phyloP scores from a whole-genome alignment of 306 rosid species.

The Hippophae rhamnoides region DNA sequence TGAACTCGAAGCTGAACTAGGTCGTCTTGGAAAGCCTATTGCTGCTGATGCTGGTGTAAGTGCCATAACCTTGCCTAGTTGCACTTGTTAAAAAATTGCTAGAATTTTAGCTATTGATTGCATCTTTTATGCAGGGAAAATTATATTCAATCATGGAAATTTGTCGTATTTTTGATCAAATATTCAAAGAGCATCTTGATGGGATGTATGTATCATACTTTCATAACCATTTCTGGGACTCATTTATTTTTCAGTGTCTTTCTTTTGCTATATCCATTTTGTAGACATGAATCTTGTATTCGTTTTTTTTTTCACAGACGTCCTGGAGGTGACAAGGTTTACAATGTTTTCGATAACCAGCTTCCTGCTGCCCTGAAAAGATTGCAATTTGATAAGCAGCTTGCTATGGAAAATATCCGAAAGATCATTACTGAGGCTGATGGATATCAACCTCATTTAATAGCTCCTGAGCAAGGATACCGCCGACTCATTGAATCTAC shows the following conservation, averaged over 20 bases:
- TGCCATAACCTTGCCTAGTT: conserved; percentile 15
- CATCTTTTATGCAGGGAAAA: conserved; percentile 60
- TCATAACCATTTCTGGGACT: background rate
- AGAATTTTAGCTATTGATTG: conserved; percentile 1
- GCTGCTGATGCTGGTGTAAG: conserved; percentile 89
- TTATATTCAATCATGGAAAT: conserved; percentile 87
- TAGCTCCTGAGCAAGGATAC: conserved; percentile 97
- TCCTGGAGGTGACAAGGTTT: conserved; percentile 86
- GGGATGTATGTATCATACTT: conserved; percentile 65
- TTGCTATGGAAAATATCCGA: conserved; percentile 83
- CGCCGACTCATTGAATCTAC: conserved; percentile 91
- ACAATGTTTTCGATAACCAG: conserved; percentile 88
- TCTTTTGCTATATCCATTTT: conserved; percentile 6
- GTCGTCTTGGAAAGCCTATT: conserved; percentile 82
- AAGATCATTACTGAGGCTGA: conserved; percentile 95
- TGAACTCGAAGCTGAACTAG: conserved; percentile 85
- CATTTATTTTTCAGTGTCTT: conserved; percentile 4
- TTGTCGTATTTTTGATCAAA: conserved; percentile 75
- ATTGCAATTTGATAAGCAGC: conserved; percentile 94
- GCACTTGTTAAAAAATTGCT: background rate
- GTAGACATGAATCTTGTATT: conserved; percentile 1
- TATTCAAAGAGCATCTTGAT: conserved; percentile 89
- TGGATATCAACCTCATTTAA: conserved; percentile 95
- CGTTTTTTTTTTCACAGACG: conserved; percentile 47
- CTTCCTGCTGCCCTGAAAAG: conserved; percentile 93